Conservation (phyloP, 2,329 filamentous ascomycete species). For the Nemania diffusa region DNA sequence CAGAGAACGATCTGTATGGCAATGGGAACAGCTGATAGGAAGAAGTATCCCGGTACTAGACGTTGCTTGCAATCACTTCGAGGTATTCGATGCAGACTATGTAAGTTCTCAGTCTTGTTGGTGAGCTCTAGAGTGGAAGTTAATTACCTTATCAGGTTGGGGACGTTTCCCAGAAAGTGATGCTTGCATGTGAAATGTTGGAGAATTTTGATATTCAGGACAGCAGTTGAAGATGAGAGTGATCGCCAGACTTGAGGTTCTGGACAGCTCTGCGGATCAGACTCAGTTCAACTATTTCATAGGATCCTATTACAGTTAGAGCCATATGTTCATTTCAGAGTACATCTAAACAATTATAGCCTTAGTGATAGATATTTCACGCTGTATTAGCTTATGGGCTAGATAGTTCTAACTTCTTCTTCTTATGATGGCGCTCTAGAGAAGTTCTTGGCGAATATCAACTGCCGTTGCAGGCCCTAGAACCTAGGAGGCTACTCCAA, state of each 20-base stretch:
- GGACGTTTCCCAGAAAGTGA: conserved; percentile 27
- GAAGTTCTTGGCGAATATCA: too few relatives aligned
- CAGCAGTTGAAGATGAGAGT: neutral
- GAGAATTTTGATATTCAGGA: neutral
- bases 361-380: too few relatives aligned
- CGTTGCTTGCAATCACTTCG: conserved; percentile 47
- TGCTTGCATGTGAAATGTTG: conserved; percentile 21
- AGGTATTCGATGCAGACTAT: conserved; percentile 40
- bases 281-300: neutral
- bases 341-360: too few relatives aligned
- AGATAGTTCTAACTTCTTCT: too few relatives aligned
- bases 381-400: too few relatives aligned
- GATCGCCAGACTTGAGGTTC: neutral
- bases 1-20: conserved; percentile 14
- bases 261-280: neutral
- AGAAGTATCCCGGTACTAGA: conserved; percentile 41
- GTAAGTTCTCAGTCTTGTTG: conserved; percentile 22
- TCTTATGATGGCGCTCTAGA: too few relatives aligned
- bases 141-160: conserved; percentile 15
- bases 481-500: too few relatives aligned
- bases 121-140: neutral
- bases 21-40: conserved; percentile 44
- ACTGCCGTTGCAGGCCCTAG: too few relatives aligned
- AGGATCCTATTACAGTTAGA: too few relatives aligned
- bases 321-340: too few relatives aligned